Base-by-base conservation (phyloP, 2,329 filamentous ascomycete species). In the Purpureocillium takamizusanense region DNA sequence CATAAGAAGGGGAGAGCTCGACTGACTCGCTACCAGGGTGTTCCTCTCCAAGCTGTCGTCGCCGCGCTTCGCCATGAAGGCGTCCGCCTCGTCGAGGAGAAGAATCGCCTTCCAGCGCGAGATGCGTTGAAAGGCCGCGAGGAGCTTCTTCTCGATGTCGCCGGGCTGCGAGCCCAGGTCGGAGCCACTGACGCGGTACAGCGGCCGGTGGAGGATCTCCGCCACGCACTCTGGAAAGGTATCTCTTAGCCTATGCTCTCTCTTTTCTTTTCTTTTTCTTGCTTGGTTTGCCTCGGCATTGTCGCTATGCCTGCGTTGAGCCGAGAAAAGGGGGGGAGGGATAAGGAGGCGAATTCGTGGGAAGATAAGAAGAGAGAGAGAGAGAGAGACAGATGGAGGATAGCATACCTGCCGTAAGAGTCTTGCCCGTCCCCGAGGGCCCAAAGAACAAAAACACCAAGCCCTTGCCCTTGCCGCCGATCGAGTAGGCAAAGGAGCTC, bases 191-290 rank as follows among this genome's bases (percentile, higher is more conserved):
- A 23, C 21, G 12, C 12, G 12, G 23, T 35, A 35, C 16, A 35
- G 23, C 10, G 33, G 33, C 11, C 33, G 21, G 9, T n/a, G 16
- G 8, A 23, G 16, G 4, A 9, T 21, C 21, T 35, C 33, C 21
- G 33, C 33, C 17, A 35, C 21, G n/a, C 17, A 23, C 15, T 39
- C 25, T 42, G 3, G 21, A 25, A 25, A 25, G 21, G 21, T 25
- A n/a, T n/a, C 21, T 10, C 10, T 25, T 25, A 25, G 21, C 21
- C 21, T 25, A 25, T 25, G 21, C 21, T 25, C 21, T 25, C 21
- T 25, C 21, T 25, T 25, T 25, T 25, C 5, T 25, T 25, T 25
- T 25, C 21, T 25, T 25, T 25, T 98, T 92, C 66, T 97, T 92
- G 46, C 90, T 42, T 43, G 42, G 36, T 31, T 13, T 11, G 37